Evolutionary conservation across 176 grass and related monocot species (phyloP), one percentile per base, ranked within the genome.

Genomic region (Eragrostis curvula): DNA sequence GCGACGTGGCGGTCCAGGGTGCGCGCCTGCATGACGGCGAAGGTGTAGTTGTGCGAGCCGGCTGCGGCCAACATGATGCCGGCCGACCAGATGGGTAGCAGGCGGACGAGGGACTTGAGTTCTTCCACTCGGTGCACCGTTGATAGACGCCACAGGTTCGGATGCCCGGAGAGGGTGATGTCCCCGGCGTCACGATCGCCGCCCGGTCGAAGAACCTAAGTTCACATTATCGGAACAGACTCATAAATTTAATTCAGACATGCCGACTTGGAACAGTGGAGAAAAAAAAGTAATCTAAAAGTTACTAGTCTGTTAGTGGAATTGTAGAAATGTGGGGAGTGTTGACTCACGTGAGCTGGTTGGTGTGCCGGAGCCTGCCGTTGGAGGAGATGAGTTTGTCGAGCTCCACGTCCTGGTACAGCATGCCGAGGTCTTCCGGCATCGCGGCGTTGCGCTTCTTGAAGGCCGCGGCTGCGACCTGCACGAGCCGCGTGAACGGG

Each of bases 41-140:
- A 92, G 60, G 66, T 70, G 83, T 57, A 20, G 83, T 89, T 89
- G 79, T 89, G 83, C 5, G 86, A 75, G 20, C 68, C 40, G 7
- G 83, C 52, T 28, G 83, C 77, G 15, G 67, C 9, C 7, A 89
- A 43, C 23, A 92, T 16, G 83, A 92, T 83, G 3, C 86, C 83
- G 28, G 81, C 76, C 7, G 90, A 81, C 93, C 93, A 96, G 70
- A 96, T 96, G 40, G 93, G 93, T 23, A 96, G 82, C 85, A 92
- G 15, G 7, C 93, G 82, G 24, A 96, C 28, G 71, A 96, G 50
- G 24, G 90, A 92, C 72, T 96, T 96, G 64, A 96, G 75, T 83
- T 96, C 93, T 83, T 96, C 93, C 13, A 92, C 82, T 15, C 93
- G 90, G 85, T 92, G 93, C 68, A 90, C 90, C 13, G 90, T 92